Percentiles rank a stretch among this genome's conserved stretches.
Evolutionary conservation across 352 stramenopile species (phyloP).

Genomic region (Globisporangium mamillatum): DNA sequence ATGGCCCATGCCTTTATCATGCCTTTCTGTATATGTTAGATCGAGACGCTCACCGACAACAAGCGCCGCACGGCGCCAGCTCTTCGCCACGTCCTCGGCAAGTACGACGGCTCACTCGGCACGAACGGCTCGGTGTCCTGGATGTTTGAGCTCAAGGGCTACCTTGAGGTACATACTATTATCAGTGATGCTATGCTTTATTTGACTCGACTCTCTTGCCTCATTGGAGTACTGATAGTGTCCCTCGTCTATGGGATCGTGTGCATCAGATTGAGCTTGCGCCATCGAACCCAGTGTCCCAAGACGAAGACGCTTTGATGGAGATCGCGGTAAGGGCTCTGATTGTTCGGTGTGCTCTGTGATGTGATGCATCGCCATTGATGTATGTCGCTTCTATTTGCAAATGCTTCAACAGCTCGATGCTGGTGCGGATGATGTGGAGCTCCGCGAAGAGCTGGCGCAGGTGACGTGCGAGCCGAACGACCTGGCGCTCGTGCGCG

Average conservation of each 20-base stretch:
- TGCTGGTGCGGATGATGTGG: constrained; percentile 66
- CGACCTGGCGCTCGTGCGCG: constrained; percentile 57
- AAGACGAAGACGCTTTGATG: constrained; percentile 74
- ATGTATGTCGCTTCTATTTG: background rate
- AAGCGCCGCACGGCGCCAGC: constrained; percentile 76
- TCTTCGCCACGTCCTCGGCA: constrained; percentile 74
- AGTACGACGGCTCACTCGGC: constrained; percentile 59
- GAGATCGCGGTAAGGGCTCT: constrained; percentile 54
- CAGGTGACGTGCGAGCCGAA: constrained; percentile 72
- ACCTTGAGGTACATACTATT: constrained; percentile 51
- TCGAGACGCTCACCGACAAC: constrained; percentile 85
- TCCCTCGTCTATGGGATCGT: background rate
- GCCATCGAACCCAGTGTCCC: constrained; percentile 20
- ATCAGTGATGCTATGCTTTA: background rate
- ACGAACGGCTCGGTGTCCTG: constrained; percentile 79
- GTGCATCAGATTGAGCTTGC: constrained; percentile 34
- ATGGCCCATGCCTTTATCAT: background rate
- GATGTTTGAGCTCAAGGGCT: constrained; percentile 86
- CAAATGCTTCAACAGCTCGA: constrained; percentile 39
- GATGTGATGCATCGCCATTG: background rate
- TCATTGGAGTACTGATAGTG: constrained; percentile 5
- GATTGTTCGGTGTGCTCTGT: too few relatives aligned
- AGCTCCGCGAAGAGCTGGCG: constrained; percentile 55
- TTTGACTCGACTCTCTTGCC: too few relatives aligned
- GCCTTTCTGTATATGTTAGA: constrained; percentile 27